Conservation (phyloP, 2,329 filamentous ascomycete genomes). For the Tolypocladium ophioglossoides region DNA sequence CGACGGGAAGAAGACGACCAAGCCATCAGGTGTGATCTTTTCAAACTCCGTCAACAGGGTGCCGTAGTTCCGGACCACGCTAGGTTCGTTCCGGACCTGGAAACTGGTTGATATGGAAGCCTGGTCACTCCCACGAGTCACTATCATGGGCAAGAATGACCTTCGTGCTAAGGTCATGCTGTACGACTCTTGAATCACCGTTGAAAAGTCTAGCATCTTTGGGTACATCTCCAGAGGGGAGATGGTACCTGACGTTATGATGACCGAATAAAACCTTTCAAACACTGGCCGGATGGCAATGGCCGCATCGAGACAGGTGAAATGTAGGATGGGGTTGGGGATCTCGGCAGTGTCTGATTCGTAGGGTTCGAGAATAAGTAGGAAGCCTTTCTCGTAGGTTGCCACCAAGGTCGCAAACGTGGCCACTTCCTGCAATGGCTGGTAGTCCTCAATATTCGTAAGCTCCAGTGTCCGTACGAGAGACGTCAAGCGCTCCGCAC, state of each 20-base stretch:
- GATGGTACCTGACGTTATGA: constrained; percentile 95
- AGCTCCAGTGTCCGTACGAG: constrained; percentile 90
- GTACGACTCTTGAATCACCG: constrained; percentile 94
- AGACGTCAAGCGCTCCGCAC: constrained; percentile 87
- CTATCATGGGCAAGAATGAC: constrained; percentile 97
- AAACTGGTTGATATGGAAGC: constrained; percentile 88
- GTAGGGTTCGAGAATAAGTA: constrained; percentile 93
- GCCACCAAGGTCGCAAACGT: constrained; percentile 94
- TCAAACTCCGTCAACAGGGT: constrained; percentile 89
- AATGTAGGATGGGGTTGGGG: constrained; percentile 92
- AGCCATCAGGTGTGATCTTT: constrained; percentile 88
- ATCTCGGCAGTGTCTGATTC: constrained; percentile 94
- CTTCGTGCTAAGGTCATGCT: constrained; percentile 87
- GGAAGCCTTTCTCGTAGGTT: constrained; percentile 93
- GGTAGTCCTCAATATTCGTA: constrained; percentile 96
- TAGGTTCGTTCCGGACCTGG: constrained; percentile 88
- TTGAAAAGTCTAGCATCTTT: constrained; percentile 90
- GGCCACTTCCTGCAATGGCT: constrained; percentile 91
- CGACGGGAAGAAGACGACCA: constrained; percentile 98
- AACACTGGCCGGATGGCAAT: constrained; percentile 98
- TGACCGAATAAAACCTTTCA: constrained; percentile 93
- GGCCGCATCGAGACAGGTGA: constrained; percentile 91
- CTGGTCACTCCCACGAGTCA: constrained; percentile 90
- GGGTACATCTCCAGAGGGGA: constrained; percentile 98
- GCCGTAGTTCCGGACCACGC: constrained; percentile 95